Evolutionary conservation across 2,329 filamentous ascomycete species (phyloP).

Genomic region (Alternaria triticimaculans): DNA sequence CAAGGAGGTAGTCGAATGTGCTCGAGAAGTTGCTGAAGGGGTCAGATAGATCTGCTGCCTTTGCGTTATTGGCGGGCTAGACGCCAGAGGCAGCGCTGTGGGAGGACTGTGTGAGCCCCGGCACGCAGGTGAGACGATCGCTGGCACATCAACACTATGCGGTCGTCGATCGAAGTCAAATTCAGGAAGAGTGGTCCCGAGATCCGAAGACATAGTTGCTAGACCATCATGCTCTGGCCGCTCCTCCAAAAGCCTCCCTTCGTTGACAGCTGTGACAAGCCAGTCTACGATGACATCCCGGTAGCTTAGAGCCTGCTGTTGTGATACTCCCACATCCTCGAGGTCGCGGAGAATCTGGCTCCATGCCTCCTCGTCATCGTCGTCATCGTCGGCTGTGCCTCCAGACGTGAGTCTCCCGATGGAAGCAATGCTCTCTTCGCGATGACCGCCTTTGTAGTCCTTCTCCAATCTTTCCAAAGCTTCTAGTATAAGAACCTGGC

Average conservation of each 20-base stretch:
- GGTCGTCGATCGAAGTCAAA: neutral
- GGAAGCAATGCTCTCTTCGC: constrained; percentile 37
- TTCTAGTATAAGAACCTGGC: constrained; percentile 37
- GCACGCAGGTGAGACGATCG: neutral
- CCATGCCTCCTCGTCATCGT: constrained; percentile 39
- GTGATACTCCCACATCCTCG: constrained; percentile 38
- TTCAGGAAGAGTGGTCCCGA: constrained; percentile 6
- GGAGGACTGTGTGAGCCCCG: neutral
- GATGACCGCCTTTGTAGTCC: constrained; percentile 38
- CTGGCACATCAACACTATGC: constrained; percentile 5
- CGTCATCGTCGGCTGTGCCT: constrained; percentile 13
- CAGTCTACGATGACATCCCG: constrained; percentile 39
- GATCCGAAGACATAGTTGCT: constrained; percentile 7
- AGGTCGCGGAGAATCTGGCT: constrained; percentile 40
- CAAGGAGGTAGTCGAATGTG: neutral
- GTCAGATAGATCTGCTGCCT: neutral
- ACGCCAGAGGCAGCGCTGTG: neutral
- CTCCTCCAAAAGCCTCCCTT: constrained; percentile 37
- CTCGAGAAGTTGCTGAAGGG: neutral
- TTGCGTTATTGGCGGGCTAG: neutral
- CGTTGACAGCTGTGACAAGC: constrained; percentile 41
- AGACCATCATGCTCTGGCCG: constrained; percentile 9
- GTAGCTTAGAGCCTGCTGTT: constrained; percentile 30
- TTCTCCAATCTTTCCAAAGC: constrained; percentile 38
- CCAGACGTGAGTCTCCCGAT: constrained; percentile 30